Evolutionary conservation across 192 early-diverging fungal species (phyloP), one percentile per base, ranked within the genome.

Genomic region (Piromyces sp.): DNA sequence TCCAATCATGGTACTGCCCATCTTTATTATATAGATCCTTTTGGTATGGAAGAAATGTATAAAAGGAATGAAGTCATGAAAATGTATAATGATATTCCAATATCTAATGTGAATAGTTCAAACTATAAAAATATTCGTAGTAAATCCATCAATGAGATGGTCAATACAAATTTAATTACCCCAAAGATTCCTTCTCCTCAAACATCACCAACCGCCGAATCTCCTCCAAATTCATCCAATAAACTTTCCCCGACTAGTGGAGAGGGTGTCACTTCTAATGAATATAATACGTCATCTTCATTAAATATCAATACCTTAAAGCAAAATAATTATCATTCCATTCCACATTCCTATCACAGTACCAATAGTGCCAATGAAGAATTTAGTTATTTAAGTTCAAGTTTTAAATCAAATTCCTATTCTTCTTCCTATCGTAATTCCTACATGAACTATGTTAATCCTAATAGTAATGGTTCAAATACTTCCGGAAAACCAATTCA

Each of bases 1-100:
- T 94, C 94, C 3, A 90, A 90, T 1, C 82, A 92, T 51, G 94
- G 94, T 9, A 95, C 95, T 0, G 92, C 93, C 0, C 89, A 95
- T 84, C 81, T 95, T 30, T 95, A 90, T 82, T 88, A 89, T 3
- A 88, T 92, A 37, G 92, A 92, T 80, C 91, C 92, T 5, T 89
- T 89, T 38, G 90, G 90, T 68, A 90, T 68, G 22, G 51, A 68
- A 68, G 26, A 68, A 68, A 68, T 68, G 51, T 68, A 68, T 68
- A 68, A 68, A n/a, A 2, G 51, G 9, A 68, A 28, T 26, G 51
- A 68, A n/a, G 9, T 68, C 4, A 68, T 68, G 51, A 68, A 68
- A 68, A 17, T 26, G 9, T 68, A 68, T n/a, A 68, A n/a, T 68
- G 51, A 68, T 68, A 68, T 68, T 3, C 51, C 51, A 68, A 68